These are phyloP conservation scores for Prunus mume DNA, from an alignment of 306 rosid genomes.

Conservation along the genomic window DNA sequence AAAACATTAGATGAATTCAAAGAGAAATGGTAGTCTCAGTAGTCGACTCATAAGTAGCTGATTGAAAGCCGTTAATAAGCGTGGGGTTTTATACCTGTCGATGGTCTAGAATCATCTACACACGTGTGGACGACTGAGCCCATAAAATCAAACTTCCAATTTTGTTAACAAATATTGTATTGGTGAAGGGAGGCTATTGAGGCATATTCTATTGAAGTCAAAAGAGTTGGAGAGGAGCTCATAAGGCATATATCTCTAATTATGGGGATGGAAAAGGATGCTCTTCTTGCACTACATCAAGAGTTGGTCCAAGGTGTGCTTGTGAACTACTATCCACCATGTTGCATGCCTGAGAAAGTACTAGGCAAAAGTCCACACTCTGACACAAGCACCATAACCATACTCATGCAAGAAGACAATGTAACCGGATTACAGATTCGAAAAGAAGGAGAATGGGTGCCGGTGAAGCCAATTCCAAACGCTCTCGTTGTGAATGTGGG, in stretches of 20 bases:
- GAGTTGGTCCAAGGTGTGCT: constrained; percentile 24
- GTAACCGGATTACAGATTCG: constrained; percentile 35
- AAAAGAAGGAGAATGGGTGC: constrained; percentile 39
- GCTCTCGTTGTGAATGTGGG: constrained; percentile 47
- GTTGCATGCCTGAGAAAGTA: constrained; percentile 36
- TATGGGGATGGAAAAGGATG: constrained; percentile 34
- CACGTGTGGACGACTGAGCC: no score
- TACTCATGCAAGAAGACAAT: constrained; percentile 39
- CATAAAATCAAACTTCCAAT: no score
- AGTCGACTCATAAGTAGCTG: no score
- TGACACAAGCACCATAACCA: constrained; percentile 34
- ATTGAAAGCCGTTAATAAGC: no score
- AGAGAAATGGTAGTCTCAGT: no score
- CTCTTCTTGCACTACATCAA: constrained; percentile 34
- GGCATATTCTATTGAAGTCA: constrained; percentile 33
- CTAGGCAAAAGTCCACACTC: constrained; percentile 49
- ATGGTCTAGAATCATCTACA: no score
- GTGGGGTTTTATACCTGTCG: no score
- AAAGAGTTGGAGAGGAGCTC: constrained; percentile 27
- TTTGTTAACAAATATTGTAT: no score
- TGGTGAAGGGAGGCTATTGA: constrained; percentile 31
- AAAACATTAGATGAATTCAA: neutral
- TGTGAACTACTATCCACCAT: constrained; percentile 40
- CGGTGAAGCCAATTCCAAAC: constrained; percentile 25
- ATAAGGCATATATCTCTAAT: constrained; percentile 23